phyloP scores from a whole-genome alignment of 768 basidiomycete genomes.

The Tricholoma matsutake region DNA sequence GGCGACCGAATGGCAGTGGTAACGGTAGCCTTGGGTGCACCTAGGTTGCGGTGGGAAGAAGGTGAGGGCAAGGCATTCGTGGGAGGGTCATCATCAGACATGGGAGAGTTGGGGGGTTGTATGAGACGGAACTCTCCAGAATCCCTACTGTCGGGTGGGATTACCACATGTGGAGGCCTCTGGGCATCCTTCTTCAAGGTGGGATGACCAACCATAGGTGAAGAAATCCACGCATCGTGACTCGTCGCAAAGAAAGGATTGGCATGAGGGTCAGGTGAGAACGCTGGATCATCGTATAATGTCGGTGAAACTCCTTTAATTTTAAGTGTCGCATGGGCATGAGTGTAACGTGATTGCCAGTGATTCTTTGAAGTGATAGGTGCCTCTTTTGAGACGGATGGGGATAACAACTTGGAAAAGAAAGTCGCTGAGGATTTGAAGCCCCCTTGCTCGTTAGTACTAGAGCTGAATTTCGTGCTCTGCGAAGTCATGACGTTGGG shows the following conservation, averaged over 20 bases:
- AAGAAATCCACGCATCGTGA: conserved; percentile 23
- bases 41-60: conserved; percentile 1
- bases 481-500: not conserved
- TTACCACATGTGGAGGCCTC: not conserved
- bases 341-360: not conserved
- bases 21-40: conserved; percentile 11
- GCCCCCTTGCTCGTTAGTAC: not conserved
- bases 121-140: conserved; percentile 25
- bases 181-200: conserved; percentile 16
- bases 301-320: conserved; percentile 24
- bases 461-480: conserved; percentile 2
- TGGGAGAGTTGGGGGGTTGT: conserved; percentile 31
- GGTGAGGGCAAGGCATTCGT: conserved; percentile 13
- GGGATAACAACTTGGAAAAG: conserved; percentile 17
- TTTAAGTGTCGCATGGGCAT: not conserved
- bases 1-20: conserved; percentile 16
- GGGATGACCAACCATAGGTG: conserved; percentile 32
- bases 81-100: conserved; percentile 14
- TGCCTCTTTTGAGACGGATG: conserved; percentile 9
- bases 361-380: not conserved
- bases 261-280: conserved; percentile 51
- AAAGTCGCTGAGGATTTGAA: not conserved
- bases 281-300: conserved; percentile 52
- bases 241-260: conserved; percentile 42
- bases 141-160: conserved; percentile 8